phyloP scores from a whole-genome alignment of 2,329 filamentous ascomycete species.

The Hypoxylon rubiginosum region DNA sequence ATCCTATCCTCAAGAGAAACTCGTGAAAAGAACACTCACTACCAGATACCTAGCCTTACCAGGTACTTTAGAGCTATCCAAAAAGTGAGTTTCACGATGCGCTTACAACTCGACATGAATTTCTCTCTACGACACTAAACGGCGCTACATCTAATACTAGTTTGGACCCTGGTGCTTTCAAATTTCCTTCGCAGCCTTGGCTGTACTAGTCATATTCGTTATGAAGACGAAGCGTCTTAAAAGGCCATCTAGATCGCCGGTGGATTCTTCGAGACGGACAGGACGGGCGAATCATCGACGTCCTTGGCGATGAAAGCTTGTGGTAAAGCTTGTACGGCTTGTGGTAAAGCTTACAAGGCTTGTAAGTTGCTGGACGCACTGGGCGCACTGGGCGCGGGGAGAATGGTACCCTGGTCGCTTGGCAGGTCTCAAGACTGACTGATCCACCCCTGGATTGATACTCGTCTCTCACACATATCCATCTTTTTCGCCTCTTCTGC shows the following conservation, averaged over 20 bases:
- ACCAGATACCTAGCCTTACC: background rate
- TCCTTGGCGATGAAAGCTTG: slow-evolving; percentile 27
- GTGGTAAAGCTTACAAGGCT: too few relatives aligned
- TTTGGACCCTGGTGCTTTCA: background rate
- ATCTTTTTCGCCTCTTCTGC: slow-evolving; percentile 36
- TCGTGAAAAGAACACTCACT: background rate
- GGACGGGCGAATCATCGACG: slow-evolving; percentile 16
- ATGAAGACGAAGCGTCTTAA: slow-evolving; percentile 22
- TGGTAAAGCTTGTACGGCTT: slow-evolving; percentile 15
- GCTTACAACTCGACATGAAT: slow-evolving; percentile 4
- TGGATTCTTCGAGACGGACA: slow-evolving; percentile 18
- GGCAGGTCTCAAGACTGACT: slow-evolving; percentile 56
- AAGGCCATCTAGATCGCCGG: slow-evolving; percentile 28
- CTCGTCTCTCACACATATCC: slow-evolving; percentile 45
- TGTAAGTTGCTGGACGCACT: too few relatives aligned
- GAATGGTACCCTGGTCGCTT: slow-evolving; percentile 48
- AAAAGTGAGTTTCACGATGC: background rate
- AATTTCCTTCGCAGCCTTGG: slow-evolving; percentile 23
- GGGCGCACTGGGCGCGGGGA: slow-evolving; percentile 36
- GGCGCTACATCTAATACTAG: slow-evolving; percentile 4
- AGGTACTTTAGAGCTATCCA: background rate
- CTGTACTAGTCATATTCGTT: slow-evolving; percentile 26
- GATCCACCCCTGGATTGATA: slow-evolving; percentile 48
- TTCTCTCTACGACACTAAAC: background rate
- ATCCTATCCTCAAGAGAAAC: background rate